Evolutionary conservation across 2,329 filamentous ascomycete genomes (phyloP).

Genomic region (Karstenula rhodostoma): DNA sequence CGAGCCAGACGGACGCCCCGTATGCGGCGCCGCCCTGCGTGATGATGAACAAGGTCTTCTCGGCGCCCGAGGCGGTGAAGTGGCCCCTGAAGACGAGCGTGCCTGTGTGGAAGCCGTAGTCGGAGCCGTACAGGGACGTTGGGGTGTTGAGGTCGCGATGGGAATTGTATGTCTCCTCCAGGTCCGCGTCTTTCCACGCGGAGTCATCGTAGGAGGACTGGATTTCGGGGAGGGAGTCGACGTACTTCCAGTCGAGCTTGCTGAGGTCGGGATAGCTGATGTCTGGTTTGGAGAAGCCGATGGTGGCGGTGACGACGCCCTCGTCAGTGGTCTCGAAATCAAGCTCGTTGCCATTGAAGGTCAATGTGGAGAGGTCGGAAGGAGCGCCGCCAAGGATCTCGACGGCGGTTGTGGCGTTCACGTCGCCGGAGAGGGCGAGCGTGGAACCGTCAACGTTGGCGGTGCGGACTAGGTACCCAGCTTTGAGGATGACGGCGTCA

Average conservation of each 20-base stretch:
- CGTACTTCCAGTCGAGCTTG: constrained; percentile 70
- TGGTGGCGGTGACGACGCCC: constrained; percentile 60
- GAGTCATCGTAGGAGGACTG: constrained; percentile 71
- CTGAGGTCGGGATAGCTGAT: constrained; percentile 66
- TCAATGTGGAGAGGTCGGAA: constrained; percentile 60
- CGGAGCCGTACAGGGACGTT: constrained; percentile 69
- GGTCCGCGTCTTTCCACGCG: constrained; percentile 68
- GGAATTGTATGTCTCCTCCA: constrained; percentile 68
- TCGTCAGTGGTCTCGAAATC: constrained; percentile 51
- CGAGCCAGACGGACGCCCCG: constrained; percentile 72
- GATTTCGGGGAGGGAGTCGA: constrained; percentile 77
- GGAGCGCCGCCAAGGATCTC: constrained; percentile 73
- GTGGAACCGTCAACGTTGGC: constrained; percentile 64
- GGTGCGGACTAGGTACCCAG: constrained; percentile 70
- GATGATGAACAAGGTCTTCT: constrained; percentile 63
- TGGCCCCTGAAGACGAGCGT: constrained; percentile 74
- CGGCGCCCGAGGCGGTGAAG: constrained; percentile 70
- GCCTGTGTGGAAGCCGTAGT: constrained; percentile 78
- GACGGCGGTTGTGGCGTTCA: constrained; percentile 73
- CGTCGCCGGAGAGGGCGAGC: constrained; percentile 72
- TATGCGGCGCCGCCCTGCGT: constrained; percentile 74
- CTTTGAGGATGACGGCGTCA: constrained; percentile 65
- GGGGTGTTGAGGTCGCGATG: constrained; percentile 66
- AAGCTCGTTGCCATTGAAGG: constrained; percentile 65
- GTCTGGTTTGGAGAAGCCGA: constrained; percentile 60